Evolutionary conservation across 306 rosid genomes (phyloP), one percentile per base, ranked within the genome.

Genomic region (Malus fusca): DNA sequence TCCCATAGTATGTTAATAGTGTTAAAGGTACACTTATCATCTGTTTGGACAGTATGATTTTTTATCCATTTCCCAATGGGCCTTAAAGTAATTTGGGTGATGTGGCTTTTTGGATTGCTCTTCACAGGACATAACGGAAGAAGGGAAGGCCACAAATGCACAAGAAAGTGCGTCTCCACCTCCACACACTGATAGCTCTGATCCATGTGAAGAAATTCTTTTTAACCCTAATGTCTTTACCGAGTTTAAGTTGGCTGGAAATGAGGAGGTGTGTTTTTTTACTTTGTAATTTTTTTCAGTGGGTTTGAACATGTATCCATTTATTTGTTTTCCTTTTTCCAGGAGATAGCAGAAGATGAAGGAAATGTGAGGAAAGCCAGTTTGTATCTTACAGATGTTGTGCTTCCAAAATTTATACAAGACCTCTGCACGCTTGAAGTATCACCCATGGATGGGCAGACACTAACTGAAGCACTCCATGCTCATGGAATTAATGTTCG

Each of bases 371-470:
- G 90, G 77, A 88, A 89, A 89, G 97, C 84, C 80, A 75, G 98
- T 92, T 75, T 51, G 28, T 87, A 90, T 81, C 98, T 96, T 51
- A 82, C 82, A 62, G 91, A 89, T 76, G 91, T 89, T 76, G 98
- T 89, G 64, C 92, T 96, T 85, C 98, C 98, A 1, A 96, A 96
- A 82, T 96, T 96, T 74, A 81, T 96, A 73, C 98, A 96, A 92
- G 99, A 96, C 80, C 96, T 96, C 53, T 90, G 98, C 83, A 90
- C 93, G 0, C 97, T 96, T 72, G 99, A 96, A 92, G 97, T 96
- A 77, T 96, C 99, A 3, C 99, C 99, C 6, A 96, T 96, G 99
- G 99, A 96, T 84, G 98, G 99, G 66, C 99, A 92, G 82, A 96
- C 99, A 66, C 75, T 96, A 74, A 90, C 97, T 67, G 99, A 96